Evolutionary conservation across 2,329 filamentous ascomycete species (phyloP).

Genomic region (Ceratocystis cubensis): DNA sequence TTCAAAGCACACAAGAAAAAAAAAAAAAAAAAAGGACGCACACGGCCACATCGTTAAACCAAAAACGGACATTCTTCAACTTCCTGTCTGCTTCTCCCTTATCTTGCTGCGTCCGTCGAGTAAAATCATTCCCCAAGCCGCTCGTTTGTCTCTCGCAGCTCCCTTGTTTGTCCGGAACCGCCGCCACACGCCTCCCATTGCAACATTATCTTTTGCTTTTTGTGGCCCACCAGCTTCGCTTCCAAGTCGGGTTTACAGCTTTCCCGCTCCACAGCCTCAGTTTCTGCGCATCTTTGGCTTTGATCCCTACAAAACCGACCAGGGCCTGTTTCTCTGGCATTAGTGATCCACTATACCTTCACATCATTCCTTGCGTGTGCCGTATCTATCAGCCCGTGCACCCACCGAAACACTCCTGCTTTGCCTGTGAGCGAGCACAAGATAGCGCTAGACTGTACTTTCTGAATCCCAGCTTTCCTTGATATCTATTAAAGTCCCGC

Average conservation of each 20-base stretch:
- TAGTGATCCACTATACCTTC: constrained; percentile 14
- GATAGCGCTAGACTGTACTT: neutral
- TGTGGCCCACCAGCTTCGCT: neutral
- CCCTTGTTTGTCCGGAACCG: constrained; percentile 10
- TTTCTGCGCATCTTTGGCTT: neutral
- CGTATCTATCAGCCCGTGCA: constrained; percentile 19
- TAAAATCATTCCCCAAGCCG: neutral
- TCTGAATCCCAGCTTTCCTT: neutral
- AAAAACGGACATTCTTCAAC: neutral
- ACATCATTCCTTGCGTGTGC: constrained; percentile 16
- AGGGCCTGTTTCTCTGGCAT: constrained; percentile 17
- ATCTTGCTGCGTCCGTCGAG: neutral
- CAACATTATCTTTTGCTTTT: neutral
- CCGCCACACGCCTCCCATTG: constrained; percentile 6
- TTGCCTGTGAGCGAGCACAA: no score
- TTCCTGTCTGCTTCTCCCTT: neutral
- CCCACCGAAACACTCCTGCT: constrained; percentile 10
- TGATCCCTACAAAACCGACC: constrained; percentile 5
- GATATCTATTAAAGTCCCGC: constrained; percentile 20
- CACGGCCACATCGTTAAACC: neutral
- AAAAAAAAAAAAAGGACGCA: neutral
- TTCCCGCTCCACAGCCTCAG: neutral
- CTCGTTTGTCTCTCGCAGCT: constrained; percentile 8
- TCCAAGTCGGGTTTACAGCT: neutral
- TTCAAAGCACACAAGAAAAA: neutral